A percentile compares a stretch with the other conserved stretches of the same genome.
Conservation (phyloP, 129 eudicot species). For the Saposhnikovia divaricata region DNA sequence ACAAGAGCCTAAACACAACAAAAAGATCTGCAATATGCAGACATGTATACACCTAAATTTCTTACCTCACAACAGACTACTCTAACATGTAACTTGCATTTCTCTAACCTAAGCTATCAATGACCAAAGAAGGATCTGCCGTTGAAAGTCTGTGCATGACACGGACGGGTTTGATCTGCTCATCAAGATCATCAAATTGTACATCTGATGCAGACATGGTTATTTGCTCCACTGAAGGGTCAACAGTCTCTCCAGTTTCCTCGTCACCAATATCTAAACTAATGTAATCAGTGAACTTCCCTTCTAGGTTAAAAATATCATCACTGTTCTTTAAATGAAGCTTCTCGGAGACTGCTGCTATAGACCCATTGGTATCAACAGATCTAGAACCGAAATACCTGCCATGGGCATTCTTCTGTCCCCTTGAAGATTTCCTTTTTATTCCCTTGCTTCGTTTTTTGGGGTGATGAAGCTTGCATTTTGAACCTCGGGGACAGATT, state of each 20-base stretch:
- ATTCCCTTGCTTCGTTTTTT: conserved; percentile 45
- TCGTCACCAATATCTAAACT: conserved; percentile 47
- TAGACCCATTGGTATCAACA: conserved; percentile 15
- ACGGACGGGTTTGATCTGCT: conserved; percentile 38
- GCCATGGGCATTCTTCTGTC: conserved; percentile 49
- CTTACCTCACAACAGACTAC: conserved; percentile 15
- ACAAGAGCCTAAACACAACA: conserved; percentile 1
- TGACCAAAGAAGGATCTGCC: conserved; percentile 5
- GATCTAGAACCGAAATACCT: conserved; percentile 63
- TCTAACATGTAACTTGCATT: conserved; percentile 14
- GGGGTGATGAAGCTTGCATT: conserved; percentile 96
- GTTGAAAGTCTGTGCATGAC: conserved; percentile 23
- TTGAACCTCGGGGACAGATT: conserved; percentile 51
- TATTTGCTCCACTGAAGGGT: conserved; percentile 10
- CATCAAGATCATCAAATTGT: conserved; percentile 29
- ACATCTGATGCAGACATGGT: conserved; percentile 10
- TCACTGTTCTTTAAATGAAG: conserved; percentile 33
- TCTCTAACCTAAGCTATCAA: conserved; percentile 19
- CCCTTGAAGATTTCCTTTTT: conserved; percentile 35
- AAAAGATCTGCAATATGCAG: conserved; percentile 8
- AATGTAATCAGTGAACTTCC: conserved; percentile 53
- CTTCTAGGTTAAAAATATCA: conserved; percentile 31
- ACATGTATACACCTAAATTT: background rate
- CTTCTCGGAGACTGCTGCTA: conserved; percentile 15
- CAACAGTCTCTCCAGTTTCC: conserved; percentile 25